These are phyloP conservation scores for Inonotus obliquus DNA, from an alignment of 1,284 basidiomycete species.

Conservation along the genomic window DNA sequence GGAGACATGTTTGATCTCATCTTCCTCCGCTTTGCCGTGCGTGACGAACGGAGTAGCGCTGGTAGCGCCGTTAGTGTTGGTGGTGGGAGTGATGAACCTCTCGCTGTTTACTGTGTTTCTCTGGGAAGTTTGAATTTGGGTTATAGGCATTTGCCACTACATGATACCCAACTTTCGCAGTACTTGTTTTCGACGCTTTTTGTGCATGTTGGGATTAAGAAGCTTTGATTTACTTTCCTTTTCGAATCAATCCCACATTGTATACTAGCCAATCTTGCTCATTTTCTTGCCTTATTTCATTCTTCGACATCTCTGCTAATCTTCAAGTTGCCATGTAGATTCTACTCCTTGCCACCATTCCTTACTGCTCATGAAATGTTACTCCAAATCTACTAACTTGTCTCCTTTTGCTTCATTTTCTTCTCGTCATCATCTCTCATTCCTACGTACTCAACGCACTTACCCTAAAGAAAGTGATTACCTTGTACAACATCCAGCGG, in stretches of 20 bases:
- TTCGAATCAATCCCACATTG: too few relatives aligned
- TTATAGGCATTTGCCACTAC: slow-evolving; percentile 82
- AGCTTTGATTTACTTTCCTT: slow-evolving; percentile 20
- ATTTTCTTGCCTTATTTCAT: too few relatives aligned
- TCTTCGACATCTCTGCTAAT: too few relatives aligned
- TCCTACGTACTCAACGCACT: background rate
- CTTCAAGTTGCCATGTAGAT: too few relatives aligned
- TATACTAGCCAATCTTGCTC: too few relatives aligned
- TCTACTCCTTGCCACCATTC: too few relatives aligned
- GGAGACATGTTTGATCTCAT: slow-evolving; percentile 78
- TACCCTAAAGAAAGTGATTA: background rate
- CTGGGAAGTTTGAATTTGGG: slow-evolving; percentile 68
- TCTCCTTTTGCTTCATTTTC: background rate
- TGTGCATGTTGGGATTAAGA: slow-evolving; percentile 52
- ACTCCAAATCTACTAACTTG: too few relatives aligned
- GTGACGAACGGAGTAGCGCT: slow-evolving; percentile 38
- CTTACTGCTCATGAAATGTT: too few relatives aligned
- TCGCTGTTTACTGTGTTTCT: slow-evolving; percentile 68
- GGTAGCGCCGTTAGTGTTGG: background rate
- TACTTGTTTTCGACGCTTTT: slow-evolving; percentile 89
- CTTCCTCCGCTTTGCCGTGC: slow-evolving; percentile 78
- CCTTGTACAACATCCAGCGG: background rate
- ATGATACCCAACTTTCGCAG: slow-evolving; percentile 77
- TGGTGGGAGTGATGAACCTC: slow-evolving; percentile 55
- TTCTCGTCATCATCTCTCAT: background rate